These are phyloP conservation scores for Botryotinia calthae DNA, from an alignment of 2,329 filamentous ascomycete species.

Conservation along the genomic window DNA sequence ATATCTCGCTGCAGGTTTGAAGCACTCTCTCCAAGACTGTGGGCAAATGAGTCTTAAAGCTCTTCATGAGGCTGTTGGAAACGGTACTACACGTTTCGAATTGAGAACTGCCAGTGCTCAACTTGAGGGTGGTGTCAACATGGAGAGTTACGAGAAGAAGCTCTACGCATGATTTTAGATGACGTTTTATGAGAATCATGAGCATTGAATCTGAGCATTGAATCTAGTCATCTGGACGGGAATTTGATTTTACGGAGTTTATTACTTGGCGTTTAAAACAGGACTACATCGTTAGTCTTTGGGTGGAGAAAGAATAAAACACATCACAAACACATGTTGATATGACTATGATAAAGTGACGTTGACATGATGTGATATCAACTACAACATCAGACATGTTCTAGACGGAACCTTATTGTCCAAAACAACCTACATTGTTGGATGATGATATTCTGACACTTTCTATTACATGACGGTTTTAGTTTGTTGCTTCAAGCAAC, in stretches of 20 bases:
- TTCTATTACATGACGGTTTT: neutral
- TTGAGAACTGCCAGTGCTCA: conserved; percentile 90
- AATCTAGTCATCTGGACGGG: neutral
- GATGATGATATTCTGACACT: neutral
- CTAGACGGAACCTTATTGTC: neutral
- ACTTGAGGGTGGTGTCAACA: conserved; percentile 94
- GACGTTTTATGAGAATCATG: neutral
- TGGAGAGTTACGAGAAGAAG: conserved; percentile 99
- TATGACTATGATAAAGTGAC: neutral
- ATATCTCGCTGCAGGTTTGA: conserved; percentile 90
- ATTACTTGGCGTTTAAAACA: neutral
- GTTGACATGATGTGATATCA: neutral
- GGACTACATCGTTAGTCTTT: neutral
- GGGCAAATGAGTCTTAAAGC: conserved; percentile 77
- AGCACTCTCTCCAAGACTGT: conserved; percentile 96
- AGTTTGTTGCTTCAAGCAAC: too few relatives aligned
- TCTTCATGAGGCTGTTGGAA: conserved; percentile 71
- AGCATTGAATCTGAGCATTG: neutral
- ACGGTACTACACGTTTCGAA: conserved; percentile 84
- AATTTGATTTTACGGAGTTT: neutral
- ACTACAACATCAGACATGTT: neutral
- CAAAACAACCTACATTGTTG: neutral
- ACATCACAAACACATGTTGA: neutral
- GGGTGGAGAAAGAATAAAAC: conserved; percentile 19
- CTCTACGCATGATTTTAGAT: conserved; percentile 70